phyloP scores from a whole-genome alignment of 805 yeast genomes.

The Ogataea siamensis region DNA sequence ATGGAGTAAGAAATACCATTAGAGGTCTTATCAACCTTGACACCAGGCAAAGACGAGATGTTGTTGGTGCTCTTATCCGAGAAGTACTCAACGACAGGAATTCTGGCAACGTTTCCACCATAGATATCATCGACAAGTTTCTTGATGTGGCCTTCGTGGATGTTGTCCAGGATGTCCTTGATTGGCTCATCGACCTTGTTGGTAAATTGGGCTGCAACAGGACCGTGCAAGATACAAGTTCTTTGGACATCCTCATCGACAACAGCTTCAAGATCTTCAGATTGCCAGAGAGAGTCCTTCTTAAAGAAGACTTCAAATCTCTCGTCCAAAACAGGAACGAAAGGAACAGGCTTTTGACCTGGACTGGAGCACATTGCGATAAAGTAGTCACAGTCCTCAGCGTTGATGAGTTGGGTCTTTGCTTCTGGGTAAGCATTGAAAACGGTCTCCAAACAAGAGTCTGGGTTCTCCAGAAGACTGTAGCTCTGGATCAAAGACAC shows the following conservation, averaged over 20 bases:
- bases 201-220: constrained; percentile 94
- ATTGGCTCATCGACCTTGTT: constrained; percentile 89
- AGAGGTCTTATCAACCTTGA: constrained; percentile 33
- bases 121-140: constrained; percentile 68
- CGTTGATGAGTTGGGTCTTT: constrained; percentile 78
- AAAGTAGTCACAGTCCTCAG: constrained; percentile 94
- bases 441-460: constrained; percentile 54
- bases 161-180: constrained; percentile 79
- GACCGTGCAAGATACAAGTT: constrained; percentile 98
- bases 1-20: constrained; percentile 38
- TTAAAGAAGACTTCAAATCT: constrained; percentile 95
- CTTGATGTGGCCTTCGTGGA: constrained; percentile 86
- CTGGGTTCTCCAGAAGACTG: constrained; percentile 67
- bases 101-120: constrained; percentile 61
- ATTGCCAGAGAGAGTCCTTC: constrained; percentile 99
- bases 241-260: constrained; percentile 95
- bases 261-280: constrained; percentile 94
- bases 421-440: constrained; percentile 72
- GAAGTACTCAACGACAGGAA: constrained; percentile 89
- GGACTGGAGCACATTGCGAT: constrained; percentile 80
- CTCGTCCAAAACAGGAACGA: constrained; percentile 91
- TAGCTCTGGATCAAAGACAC: constrained; percentile 75
- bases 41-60: constrained; percentile 39
- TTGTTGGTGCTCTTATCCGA: constrained; percentile 58
- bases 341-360: constrained; percentile 94